Base-by-base conservation (phyloP, 2,329 filamentous ascomycete genomes). In the Pseudogymnoascus sp. region DNA sequence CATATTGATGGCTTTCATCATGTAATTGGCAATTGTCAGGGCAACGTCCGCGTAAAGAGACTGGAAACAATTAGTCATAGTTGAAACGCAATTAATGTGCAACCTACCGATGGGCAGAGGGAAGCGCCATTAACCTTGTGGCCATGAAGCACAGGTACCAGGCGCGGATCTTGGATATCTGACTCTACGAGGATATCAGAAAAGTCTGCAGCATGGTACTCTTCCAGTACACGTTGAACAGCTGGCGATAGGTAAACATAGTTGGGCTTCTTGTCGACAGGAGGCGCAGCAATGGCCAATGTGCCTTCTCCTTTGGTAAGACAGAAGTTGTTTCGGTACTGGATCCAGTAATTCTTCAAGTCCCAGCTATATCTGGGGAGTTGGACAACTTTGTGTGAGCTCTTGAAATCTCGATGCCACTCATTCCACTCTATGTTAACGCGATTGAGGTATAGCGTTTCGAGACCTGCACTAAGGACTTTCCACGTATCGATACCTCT, bases 341-440 rank as follows among this genome's bases (percentile, higher is more conserved):
- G 64, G 13, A 73, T 69, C 70, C 71, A 73, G 64, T 87, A 87
- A 63, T 78, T 80, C 75, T 87, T 86, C 65, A 79, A 75, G 69
- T 87, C 82, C 73, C 84, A 87, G 12, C 75, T 77, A 70, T 87
- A 87, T 1, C 80, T 78, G 2, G 85, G 85, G 8, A 87, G 73
- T 1, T 77, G 71, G 29, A 85, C 72, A 29, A 87, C 74, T 64
- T 79, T 74, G 58, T 84, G 79, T 4, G 78, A 76, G 60, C 75
- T 68, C 64, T 81, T 78, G 71, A 84, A 85, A 60, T 80, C 75
- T 40, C 74, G 72, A 71, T 86, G 82, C 69, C 79, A 85, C 68
- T 82, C 82, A 60, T 79, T 76, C 77, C 85, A 87, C 67, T 82
- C 76, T 66, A 85, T 76, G 48, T 76, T 73, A 8, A 82, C 73